Evolutionary conservation across 768 basidiomycete species (phyloP), one percentile per base, ranked within the genome.

Genomic region (Tubosaeta sp.): DNA sequence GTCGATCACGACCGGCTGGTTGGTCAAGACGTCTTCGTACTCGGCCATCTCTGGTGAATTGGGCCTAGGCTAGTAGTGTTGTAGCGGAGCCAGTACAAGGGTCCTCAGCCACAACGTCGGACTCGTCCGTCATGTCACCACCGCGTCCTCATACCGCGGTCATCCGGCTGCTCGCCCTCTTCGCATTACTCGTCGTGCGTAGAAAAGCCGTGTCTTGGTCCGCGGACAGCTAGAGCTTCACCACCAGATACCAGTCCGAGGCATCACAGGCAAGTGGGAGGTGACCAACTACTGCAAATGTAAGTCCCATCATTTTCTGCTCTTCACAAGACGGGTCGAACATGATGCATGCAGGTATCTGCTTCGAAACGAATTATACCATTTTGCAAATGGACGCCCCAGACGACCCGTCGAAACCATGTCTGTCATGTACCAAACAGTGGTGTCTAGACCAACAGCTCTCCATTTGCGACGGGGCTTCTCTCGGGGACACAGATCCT

Each of bases 1-100:
- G 78, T 98, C 95, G 64, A 98, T 96, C 58, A 98, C 95, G 52
- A 98, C 94, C 6, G 95, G 95, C 72, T 98, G 95, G 75, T 97
- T 98, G 52, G 94, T 95, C 68, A 96, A 81, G 59, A 93, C 90
- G 68, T 93, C 90, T 69, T 93, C 90, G 71, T 84, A 92, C 74
- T 92, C 90, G 48, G 84, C 80, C 90, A 92, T 93, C 53, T 58
- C 25, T 53, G 19, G 47, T 35, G 54, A 50, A 44, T 25, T 51
- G 44, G 56, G 27, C 21, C 38, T 6, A 39, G n/a, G 40, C 6
- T 13, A 5, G n/a, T 18, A n/a, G n/a, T n/a, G n/a, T n/a, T n/a
- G n/a, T n/a, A n/a, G n/a, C n/a, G n/a, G n/a, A n/a, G n/a, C n/a
- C n/a, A n/a, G n/a, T n/a, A n/a, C n/a, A n/a, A n/a, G n/a, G n/a